These are phyloP conservation scores for Phascolomyces articulosus DNA, from an alignment of 371 early-diverging fungal genomes.

Conservation along the genomic window DNA sequence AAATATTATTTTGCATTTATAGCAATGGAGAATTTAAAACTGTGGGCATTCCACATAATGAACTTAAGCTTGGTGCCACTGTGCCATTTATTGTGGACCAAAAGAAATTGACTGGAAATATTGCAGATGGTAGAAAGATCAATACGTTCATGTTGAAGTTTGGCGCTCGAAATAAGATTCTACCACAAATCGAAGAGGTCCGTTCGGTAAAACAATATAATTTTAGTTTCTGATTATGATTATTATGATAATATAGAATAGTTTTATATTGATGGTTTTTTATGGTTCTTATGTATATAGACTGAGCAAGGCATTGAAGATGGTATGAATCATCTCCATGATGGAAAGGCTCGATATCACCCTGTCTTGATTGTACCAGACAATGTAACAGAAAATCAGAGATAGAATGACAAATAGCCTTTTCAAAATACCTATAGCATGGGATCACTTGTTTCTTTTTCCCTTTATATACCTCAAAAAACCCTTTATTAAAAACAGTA, in stretches of 20 bases:
- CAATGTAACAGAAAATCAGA: too few relatives aligned
- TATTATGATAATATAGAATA: too few relatives aligned
- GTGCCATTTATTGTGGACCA: constrained; percentile 32
- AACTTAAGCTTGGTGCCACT: constrained; percentile 23
- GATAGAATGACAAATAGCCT: too few relatives aligned
- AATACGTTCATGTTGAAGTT: constrained; percentile 52
- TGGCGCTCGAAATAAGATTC: constrained; percentile 53
- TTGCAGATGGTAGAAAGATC: constrained; percentile 46
- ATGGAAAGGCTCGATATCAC: constrained; percentile 35
- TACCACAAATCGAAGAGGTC: constrained; percentile 50
- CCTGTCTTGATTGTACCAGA: too few relatives aligned
- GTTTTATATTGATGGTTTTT: background rate
- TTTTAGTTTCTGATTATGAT: background rate
- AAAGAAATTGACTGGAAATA: constrained; percentile 37
- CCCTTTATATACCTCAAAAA: too few relatives aligned
- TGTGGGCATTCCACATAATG: constrained; percentile 51
- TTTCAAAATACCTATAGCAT: too few relatives aligned
- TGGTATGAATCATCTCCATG: constrained; percentile 27
- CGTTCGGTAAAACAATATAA: constrained; percentile 18
- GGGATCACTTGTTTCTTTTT: too few relatives aligned
- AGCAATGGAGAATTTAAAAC: constrained; percentile 52
- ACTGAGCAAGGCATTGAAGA: constrained; percentile 32
- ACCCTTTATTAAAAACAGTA: too few relatives aligned
- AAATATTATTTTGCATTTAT: too few relatives aligned
- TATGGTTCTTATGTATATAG: constrained; percentile 3